Evolutionary conservation across 2,329 filamentous ascomycete genomes (phyloP), one percentile per base, ranked within the genome.

Genomic region (Ilyonectria mors-panacis): DNA sequence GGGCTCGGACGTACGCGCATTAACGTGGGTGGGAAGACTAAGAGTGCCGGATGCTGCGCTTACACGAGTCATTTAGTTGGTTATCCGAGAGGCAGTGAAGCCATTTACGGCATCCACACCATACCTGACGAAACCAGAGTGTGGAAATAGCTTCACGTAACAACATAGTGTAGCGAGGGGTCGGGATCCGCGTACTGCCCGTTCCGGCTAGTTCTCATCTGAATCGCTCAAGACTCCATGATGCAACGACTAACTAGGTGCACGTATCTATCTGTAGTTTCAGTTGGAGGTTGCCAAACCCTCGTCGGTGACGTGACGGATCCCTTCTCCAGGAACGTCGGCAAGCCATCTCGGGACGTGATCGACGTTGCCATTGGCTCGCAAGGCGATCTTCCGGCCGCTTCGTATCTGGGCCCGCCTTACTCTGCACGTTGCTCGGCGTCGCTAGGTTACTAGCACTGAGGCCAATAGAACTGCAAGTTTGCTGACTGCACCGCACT

Each of bases 321-420:
- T 54, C 58, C 28, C 47, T 61, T 63, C 60, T 54, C 57, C 17
- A 50, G 26, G 35, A 47, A 65, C 62, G 55, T 72, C 72, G 70
- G 72, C 42, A 66, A 57, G 48, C 66, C 68, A 42, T 39, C 67
- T 66, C 59, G 28, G 67, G 65, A 61, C n/a, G 73, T 69, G 72
- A 74, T 74, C 67, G 65, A 67, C 70, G 44, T 30, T 23, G 37
- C 35, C 44, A 45, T 39, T 44, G 56, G 51, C 58, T 21, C 6
- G 10, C 44, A 10, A 59, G 51, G 51, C 53, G 50, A 66, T 57
- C 66, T 66, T 30, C 58, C 37, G 48, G 53, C 33, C 37, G 48
- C 30, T 44, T 59, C 30, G 62, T 59, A 59, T 54, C 55, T 55
- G 13, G 33, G 21, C n/a, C 44, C 42, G 50, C 48, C 50, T 45